phyloP scores from a whole-genome alignment of 192 early-diverging fungal species.

The Backusella tarrabulga region DNA sequence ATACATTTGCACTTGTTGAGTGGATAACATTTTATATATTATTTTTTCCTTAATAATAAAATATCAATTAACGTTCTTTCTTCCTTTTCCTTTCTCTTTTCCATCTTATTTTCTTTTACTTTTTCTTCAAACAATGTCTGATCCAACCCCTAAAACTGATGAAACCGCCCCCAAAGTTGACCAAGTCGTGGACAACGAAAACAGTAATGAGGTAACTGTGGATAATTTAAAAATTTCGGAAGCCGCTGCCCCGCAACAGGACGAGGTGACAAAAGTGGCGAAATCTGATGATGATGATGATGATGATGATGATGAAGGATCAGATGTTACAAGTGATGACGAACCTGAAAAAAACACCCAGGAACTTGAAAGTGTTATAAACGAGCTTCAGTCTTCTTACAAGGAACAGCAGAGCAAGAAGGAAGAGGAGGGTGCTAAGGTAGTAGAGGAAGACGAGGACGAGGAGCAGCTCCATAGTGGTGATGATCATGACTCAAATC shows the following conservation, averaged over 20 bases:
- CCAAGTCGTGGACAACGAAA: no score
- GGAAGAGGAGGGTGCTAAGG: not conserved
- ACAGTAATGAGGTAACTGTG: not conserved
- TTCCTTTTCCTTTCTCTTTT: constrained; percentile 4
- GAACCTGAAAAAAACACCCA: not conserved
- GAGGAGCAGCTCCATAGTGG: not conserved
- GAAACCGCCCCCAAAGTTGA: not conserved
- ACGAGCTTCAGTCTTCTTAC: not conserved
- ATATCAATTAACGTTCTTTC: not conserved
- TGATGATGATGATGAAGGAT: not conserved
- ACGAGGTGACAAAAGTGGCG: not conserved
- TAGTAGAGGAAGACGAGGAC: not conserved
- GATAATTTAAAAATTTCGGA: constrained; percentile 1
- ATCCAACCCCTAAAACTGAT: not conserved
- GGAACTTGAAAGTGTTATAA: not conserved
- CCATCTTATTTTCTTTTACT: not conserved
- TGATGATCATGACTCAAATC: not conserved
- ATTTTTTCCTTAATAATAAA: not conserved
- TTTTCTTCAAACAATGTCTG: not conserved
- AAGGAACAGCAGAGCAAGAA: not conserved
- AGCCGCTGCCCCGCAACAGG: not conserved
- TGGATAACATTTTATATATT: not conserved
- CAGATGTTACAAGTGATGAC: not conserved
- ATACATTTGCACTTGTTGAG: not conserved
- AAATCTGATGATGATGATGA: not conserved